These are phyloP conservation scores for Ceratocystis alfenasii DNA, from an alignment of 2,329 filamentous ascomycete genomes.

Conservation along the genomic window DNA sequence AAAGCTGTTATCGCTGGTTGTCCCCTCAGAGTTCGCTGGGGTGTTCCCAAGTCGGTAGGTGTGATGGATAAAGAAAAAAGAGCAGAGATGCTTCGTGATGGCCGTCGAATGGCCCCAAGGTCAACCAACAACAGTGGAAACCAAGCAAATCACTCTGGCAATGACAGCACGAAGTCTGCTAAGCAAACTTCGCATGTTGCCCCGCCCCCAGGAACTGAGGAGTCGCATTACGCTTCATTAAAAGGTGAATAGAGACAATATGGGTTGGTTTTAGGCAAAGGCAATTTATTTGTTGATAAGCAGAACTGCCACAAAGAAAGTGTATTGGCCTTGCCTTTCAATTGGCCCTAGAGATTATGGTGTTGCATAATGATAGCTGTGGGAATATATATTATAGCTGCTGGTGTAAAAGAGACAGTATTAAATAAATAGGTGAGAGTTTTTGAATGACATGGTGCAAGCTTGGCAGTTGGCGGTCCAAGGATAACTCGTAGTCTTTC, in stretches of 20 bases:
- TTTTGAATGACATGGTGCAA: neutral
- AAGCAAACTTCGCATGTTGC: constrained; percentile 34
- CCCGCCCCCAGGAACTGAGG: constrained; percentile 65
- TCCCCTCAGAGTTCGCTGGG: constrained; percentile 82
- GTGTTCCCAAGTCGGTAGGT: constrained; percentile 80
- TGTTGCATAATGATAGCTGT: no score
- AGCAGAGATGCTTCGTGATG: constrained; percentile 68
- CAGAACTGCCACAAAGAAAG: no score
- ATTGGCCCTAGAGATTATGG: no score
- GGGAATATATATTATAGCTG: no score
- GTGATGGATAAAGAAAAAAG: constrained; percentile 82
- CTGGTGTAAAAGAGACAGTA: no score
- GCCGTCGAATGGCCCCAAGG: constrained; percentile 27
- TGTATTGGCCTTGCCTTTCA: no score
- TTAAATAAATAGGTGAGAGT: neutral
- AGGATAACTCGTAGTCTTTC: no score
- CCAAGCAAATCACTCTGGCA: neutral
- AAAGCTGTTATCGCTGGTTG: constrained; percentile 83
- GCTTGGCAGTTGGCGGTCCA: no score
- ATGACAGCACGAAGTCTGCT: neutral
- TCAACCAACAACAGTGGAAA: neutral
- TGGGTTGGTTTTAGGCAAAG: neutral
- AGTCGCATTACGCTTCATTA: constrained; percentile 73
- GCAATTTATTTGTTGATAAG: neutral
- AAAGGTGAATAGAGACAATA: constrained; percentile 52